Base-by-base conservation (phyloP, 345 rosid genomes). In the Brassica incana region DNA sequence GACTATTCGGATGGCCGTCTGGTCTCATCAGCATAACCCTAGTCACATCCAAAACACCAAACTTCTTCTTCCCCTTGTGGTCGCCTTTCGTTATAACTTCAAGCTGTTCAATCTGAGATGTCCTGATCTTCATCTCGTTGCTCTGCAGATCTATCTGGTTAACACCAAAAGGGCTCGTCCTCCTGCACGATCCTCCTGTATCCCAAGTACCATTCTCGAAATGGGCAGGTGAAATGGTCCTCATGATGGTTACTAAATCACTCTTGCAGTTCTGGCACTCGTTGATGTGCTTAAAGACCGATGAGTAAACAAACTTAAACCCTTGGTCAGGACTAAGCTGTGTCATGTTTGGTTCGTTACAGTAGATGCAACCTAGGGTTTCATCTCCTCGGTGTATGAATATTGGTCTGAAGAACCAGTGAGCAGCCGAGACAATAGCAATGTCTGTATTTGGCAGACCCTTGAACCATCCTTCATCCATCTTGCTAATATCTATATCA, bases 221-320 rank as follows among this genome's bases (percentile, higher is more conserved):
- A 80, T 92, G 99, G 0, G 95, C 87, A 0, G 97, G 97, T 3
- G 99, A 90, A 78, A 91, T 88, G 72, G 97, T 92, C 87, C 99
- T 84, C 10, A 90, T 2, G 18, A 92, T 52, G 0, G 94, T 83
- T 27, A 81, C 87, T 2, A 71, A 67, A 27, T 52, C 72, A 1
- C 9, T 48, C 61, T 79, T 82, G 79, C 91, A 87, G 0, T 70
- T 76, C 18, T 69, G 52, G 75, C 94, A 87, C 0, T 15, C 56
- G 0, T 79, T 74, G 16, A 92, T 88, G 58, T 86, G 84, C 40
- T 40, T 60, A 0, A 95, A 75, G 1, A 90, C 88, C 0, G 90
- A 71, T 0, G 88, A 73, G 78, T 87, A 74, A 2, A 92, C 88
- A 81, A 92, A 68, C 65, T 77, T 80, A 8, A 92, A 59, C 8